phyloP scores from a whole-genome alignment of 2,329 filamentous ascomycete species.

The Cercospora beticola region DNA sequence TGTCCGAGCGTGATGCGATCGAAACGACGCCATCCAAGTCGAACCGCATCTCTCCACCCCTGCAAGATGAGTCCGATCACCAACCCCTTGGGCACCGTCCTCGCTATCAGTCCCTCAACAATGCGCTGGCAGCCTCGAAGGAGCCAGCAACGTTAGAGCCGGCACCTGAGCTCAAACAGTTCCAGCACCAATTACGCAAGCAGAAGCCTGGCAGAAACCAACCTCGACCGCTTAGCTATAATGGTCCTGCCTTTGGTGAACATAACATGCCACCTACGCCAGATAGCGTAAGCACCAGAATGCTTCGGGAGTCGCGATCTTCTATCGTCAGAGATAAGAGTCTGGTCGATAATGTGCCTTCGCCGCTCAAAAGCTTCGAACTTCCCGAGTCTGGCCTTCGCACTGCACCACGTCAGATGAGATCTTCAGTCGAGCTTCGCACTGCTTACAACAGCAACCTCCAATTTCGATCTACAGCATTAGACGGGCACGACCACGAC shows the following conservation, averaged over 20 bases:
- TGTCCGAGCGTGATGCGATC: constrained; percentile 32
- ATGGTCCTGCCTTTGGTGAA: constrained; percentile 30
- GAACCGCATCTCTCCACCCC: constrained; percentile 28
- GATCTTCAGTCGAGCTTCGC: constrained; percentile 34
- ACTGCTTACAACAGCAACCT: constrained; percentile 29
- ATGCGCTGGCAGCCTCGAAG: constrained; percentile 19
- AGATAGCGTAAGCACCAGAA: constrained; percentile 36
- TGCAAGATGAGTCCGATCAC: constrained; percentile 14
- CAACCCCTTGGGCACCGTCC: background rate
- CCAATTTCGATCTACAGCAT: constrained; percentile 22
- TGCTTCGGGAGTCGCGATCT: constrained; percentile 36
- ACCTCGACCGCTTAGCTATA: constrained; percentile 21
- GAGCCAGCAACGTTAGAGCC: constrained; percentile 15
- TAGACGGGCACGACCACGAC: constrained; percentile 16
- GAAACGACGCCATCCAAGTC: constrained; percentile 36
- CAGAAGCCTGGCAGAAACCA: constrained; percentile 17
- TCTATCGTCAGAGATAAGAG: constrained; percentile 31
- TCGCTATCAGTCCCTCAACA: constrained; percentile 14
- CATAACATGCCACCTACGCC: constrained; percentile 38
- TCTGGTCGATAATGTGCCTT: constrained; percentile 28
- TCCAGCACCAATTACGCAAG: constrained; percentile 12
- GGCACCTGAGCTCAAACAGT: constrained; percentile 12
- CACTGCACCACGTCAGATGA: constrained; percentile 33
- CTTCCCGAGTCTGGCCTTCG: constrained; percentile 26
- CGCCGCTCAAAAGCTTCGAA: constrained; percentile 25